These are phyloP conservation scores for Malassezia arunalokei DNA, from an alignment of 1,284 basidiomycete species.

Conservation along the genomic window DNA sequence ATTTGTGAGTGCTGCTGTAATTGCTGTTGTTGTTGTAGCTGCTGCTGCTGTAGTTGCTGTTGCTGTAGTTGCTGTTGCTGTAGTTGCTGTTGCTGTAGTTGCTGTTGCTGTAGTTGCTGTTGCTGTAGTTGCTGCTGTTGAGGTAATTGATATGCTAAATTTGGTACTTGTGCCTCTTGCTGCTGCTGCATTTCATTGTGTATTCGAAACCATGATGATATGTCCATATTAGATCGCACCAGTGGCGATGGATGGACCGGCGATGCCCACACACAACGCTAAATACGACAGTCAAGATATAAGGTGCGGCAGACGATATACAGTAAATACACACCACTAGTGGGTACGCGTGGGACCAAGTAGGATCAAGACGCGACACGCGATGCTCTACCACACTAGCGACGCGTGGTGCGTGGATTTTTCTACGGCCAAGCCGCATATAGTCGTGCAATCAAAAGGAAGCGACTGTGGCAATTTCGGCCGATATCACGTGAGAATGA, in stretches of 20 bases:
- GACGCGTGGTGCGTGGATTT: neutral
- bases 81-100: conserved; percentile 6
- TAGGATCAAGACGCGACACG: conserved; percentile 2
- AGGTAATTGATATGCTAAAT: neutral
- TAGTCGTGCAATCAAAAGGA: neutral
- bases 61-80: conserved; percentile 13
- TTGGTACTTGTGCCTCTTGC: neutral
- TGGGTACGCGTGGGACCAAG: too few species aligned
- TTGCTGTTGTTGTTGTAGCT: neutral
- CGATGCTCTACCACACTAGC: neutral
- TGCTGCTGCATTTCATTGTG: conserved; percentile 12
- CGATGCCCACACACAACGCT: too few species aligned
- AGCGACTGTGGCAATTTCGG: neutral
- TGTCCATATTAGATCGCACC: neutral
- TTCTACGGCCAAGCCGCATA: neutral
- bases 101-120: neutral
- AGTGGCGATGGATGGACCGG: too few species aligned
- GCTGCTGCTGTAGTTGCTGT: conserved; percentile 10
- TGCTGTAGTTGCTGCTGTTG: conserved; percentile 1
- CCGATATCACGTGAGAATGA: neutral
- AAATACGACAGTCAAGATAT: too few species aligned
- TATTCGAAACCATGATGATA: conserved; percentile 11
- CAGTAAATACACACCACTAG: too few species aligned
- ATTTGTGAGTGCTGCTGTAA: neutral
- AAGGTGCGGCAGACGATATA: too few species aligned